Base-by-base conservation (phyloP, 352 stramenopile genomes). In the Pythium folliculosum region DNA sequence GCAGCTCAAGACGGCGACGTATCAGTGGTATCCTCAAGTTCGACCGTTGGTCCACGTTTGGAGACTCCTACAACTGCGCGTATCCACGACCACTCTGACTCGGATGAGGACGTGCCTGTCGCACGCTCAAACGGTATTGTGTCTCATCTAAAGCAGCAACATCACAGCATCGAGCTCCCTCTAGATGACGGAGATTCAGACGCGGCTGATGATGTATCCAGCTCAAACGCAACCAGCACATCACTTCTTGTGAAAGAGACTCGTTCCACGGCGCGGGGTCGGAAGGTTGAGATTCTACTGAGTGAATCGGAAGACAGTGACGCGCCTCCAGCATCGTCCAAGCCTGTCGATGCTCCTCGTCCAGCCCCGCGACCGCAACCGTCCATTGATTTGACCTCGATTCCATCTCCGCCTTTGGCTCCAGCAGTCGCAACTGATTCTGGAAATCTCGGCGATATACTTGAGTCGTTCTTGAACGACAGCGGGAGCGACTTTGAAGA, bases 381-480 rank as follows among this genome's bases (percentile, higher is more conserved):
- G 3, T 5, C 40, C 13, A 35, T 25, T 12, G 21, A 53, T 52
- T 8, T 52, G 22, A 22, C 21, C 10, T 62, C 44, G 3, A 51
- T 70, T 27, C 51, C 60, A 12, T 71, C 65, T 23, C 65, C 65
- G 35, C 52, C 50, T 4, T 48, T 71, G 2, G 58, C 52, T 2
- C 58, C 65, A 38, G 40, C 19, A 17, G 14, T 43, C 37, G 27
- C 22, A 12, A 48, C 21, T 64, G 30, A 44, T 12, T 43, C 49
- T 7, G 82, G 25, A 21, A 53, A 51, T 21, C n/a, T 59, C 27
- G 51, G 60, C 27, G 45, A 84, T 52, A 77, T 84, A 12, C 70
- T 91, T 4, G 83, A 89, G 37, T 75, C 65, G 4, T 91, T 91
- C 68, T 71, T 91, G 38, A 89, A 84, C 38, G 80, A 86, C 63